phyloP scores from a whole-genome alignment of 108 stramenopile genomes.

The Bacterosira constricta region DNA sequence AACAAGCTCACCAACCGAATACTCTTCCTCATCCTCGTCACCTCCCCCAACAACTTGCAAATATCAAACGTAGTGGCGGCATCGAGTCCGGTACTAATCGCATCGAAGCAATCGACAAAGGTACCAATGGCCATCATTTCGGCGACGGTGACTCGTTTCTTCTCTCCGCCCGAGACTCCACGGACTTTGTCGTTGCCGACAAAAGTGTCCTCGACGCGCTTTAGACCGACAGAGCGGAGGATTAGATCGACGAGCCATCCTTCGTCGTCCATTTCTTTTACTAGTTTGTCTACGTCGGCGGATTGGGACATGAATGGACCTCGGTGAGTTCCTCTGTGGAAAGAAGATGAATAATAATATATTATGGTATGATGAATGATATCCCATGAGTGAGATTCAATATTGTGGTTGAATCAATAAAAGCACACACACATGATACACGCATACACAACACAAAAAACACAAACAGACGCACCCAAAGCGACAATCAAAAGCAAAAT shows the following conservation, averaged over 20 bases:
- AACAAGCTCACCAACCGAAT: conserved; percentile 76
- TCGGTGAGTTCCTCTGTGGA: conserved; percentile 27
- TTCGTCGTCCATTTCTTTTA: conserved; percentile 16
- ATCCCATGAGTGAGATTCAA: not conserved
- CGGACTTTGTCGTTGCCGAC: conserved; percentile 76
- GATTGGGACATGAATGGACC: conserved; percentile 6
- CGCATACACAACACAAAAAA: too few relatives aligned
- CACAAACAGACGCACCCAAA: conserved; percentile 25
- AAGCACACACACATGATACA: too few relatives aligned
- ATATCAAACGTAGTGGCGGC: conserved; percentile 59
- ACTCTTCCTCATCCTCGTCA: conserved; percentile 24
- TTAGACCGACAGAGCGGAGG: conserved; percentile 62
- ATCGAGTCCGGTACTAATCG: conserved; percentile 63
- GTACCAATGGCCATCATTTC: conserved; percentile 75
- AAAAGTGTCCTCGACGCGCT: conserved; percentile 71
- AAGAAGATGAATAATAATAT: not conserved
- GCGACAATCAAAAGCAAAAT: conserved; percentile 78
- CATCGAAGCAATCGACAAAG: conserved; percentile 54
- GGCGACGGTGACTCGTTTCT: conserved; percentile 84
- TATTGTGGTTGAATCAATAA: not conserved
- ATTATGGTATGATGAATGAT: not conserved
- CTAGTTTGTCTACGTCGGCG: conserved; percentile 8
- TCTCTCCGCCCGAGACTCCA: conserved; percentile 90
- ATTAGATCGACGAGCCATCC: conserved; percentile 54
- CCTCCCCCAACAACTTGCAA: conserved; percentile 49